Percentiles rank a stretch among this genome's conserved stretches.
Evolutionary conservation across 2,329 filamentous ascomycete genomes (phyloP).

Genomic region (Trichoderma hamatum): DNA sequence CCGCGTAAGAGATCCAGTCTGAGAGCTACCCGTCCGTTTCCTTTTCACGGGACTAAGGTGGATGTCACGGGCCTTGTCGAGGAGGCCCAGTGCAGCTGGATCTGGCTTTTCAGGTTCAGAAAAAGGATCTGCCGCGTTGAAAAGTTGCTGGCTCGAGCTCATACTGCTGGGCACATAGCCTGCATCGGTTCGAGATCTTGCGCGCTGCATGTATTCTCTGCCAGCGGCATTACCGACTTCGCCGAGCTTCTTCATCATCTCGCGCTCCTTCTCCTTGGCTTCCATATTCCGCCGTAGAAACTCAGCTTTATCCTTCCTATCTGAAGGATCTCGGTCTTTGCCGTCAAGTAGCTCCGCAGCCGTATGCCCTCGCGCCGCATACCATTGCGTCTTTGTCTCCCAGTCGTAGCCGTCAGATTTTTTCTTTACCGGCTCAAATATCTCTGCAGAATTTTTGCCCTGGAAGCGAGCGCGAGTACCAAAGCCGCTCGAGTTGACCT

Average conservation of each 20-base stretch:
- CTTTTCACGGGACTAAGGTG: slow-evolving; percentile 64
- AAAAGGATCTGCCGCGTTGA: slow-evolving; percentile 27
- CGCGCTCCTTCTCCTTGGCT: slow-evolving; percentile 70
- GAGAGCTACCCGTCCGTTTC: slow-evolving; percentile 58
- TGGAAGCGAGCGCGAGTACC: slow-evolving; percentile 40
- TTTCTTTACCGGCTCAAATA: slow-evolving; percentile 28
- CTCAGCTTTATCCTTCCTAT: slow-evolving; percentile 66
- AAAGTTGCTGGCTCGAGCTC: slow-evolving; percentile 16
- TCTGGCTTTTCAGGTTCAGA: slow-evolving; percentile 45
- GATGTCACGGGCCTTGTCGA: slow-evolving; percentile 48
- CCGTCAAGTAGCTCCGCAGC: slow-evolving; percentile 68
- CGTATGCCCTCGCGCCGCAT: slow-evolving; percentile 53
- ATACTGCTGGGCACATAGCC: slow-evolving; percentile 23
- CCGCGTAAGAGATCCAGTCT: slow-evolving; percentile 38
- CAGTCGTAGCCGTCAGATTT: slow-evolving; percentile 56
- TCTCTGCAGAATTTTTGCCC: slow-evolving; percentile 32
- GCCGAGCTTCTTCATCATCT: slow-evolving; percentile 70
- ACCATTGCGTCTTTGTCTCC: slow-evolving; percentile 61
- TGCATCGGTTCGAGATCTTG: slow-evolving; percentile 32
- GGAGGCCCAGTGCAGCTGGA: slow-evolving; percentile 44
- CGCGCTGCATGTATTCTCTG: slow-evolving; percentile 67
- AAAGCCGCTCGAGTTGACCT: slow-evolving; percentile 72
- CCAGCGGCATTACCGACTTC: slow-evolving; percentile 67
- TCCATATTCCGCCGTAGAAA: slow-evolving; percentile 66
- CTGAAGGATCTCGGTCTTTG: slow-evolving; percentile 58